A percentile compares a stretch with the other conserved stretches of the same genome.
Evolutionary conservation across 208 protist species (phyloP).

Genomic region (Wallacemonas collosoma): DNA sequence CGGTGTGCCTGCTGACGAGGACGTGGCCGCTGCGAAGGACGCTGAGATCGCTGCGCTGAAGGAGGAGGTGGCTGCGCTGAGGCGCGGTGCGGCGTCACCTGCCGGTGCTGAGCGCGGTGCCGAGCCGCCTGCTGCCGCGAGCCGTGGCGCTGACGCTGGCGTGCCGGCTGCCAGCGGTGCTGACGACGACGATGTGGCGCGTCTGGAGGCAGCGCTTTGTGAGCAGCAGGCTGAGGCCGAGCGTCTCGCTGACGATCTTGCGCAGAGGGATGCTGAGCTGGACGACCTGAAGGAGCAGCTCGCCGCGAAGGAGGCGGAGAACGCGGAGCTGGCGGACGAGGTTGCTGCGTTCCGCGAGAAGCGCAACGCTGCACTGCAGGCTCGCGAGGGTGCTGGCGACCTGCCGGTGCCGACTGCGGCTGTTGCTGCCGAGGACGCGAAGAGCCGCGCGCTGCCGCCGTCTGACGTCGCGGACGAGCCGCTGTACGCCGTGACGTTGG

Average conservation of each 20-base stretch:
- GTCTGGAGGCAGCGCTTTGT: neutral
- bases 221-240: too few species aligned
- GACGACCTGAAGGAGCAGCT: neutral
- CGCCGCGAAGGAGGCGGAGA: too few species aligned
- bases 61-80: slow-evolving; percentile 10
- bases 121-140: neutral
- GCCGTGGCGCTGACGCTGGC: too few species aligned
- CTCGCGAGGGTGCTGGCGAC: neutral
- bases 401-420: neutral
- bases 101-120: neutral
- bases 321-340: neutral
- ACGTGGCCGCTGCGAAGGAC: slow-evolving; percentile 15
- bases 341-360: slow-evolving; percentile 4
- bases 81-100: neutral
- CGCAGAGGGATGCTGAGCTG: too few species aligned
- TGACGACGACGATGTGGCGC: neutral
- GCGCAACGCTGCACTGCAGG: slow-evolving; percentile 17
- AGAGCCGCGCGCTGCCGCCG: neutral
- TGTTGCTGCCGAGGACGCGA: neutral
- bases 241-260: too few species aligned
- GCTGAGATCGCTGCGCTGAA: slow-evolving; percentile 19
- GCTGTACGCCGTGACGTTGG: neutral
- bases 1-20: neutral
- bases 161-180: too few species aligned
- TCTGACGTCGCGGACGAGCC: neutral